Conservation (phyloP, 805 yeast species). For the Ogataea saltuana region DNA sequence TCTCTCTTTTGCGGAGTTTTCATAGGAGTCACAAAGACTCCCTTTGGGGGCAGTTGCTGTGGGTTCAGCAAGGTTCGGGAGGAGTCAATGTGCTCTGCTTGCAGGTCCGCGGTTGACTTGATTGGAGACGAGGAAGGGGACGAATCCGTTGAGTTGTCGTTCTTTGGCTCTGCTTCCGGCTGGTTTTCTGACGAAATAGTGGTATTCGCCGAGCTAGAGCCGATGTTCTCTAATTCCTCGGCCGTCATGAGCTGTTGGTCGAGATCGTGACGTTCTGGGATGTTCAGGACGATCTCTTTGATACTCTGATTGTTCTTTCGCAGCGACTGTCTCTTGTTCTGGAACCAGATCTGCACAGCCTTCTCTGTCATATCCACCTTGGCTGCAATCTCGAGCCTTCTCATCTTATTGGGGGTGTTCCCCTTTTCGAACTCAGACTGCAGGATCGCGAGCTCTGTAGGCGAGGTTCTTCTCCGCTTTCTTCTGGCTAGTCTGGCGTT, state of each 20-base stretch:
- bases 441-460: conserved; percentile 77
- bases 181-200: conserved; percentile 3
- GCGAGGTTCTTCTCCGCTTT: conserved; percentile 93
- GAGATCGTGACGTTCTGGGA: conserved; percentile 28
- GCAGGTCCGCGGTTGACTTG: neutral
- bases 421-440: conserved; percentile 78
- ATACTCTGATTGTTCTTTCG: conserved; percentile 43
- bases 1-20: conserved; percentile 19
- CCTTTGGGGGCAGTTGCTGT: conserved; percentile 27
- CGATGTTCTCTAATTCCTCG: conserved; percentile 14
- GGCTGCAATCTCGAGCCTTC: conserved; percentile 76
- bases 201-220: conserved; percentile 7
- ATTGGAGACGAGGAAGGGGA: conserved; percentile 19
- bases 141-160: conserved; percentile 13
- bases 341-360: conserved; percentile 98
- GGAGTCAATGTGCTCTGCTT: neutral
- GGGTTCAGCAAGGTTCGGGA: conserved; percentile 1
- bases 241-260: conserved; percentile 27
- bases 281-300: conserved; percentile 35
- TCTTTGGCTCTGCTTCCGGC: no score
- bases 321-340: conserved; percentile 85
- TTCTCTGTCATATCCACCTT: conserved; percentile 93
- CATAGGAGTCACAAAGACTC: conserved; percentile 28
- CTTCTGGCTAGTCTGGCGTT: conserved; percentile 92
- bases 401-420: conserved; percentile 75